A percentile compares a stretch with the other conserved stretches of the same genome.
These are phyloP conservation scores for Amanita muscaria DNA, from an alignment of 768 basidiomycete genomes.

Conservation along the genomic window DNA sequence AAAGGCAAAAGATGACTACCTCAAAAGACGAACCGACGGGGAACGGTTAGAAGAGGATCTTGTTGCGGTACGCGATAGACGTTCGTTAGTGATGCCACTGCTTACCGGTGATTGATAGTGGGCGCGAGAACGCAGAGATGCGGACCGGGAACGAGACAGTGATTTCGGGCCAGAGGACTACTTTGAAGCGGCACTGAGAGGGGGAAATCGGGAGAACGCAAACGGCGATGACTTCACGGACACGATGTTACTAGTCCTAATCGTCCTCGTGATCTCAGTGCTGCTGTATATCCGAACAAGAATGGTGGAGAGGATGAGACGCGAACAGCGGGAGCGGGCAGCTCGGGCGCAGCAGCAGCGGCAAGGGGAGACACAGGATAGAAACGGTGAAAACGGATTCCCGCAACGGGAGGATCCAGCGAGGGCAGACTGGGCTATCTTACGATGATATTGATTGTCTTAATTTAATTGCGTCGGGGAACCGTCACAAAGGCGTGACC, in stretches of 20 bases:
- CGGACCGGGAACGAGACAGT: conserved; percentile 62
- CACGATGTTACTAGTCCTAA: conserved; percentile 66
- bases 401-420: conserved; percentile 58
- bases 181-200: conserved; percentile 58
- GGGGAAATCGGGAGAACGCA: conserved; percentile 52
- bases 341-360: conserved; percentile 31
- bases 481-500: conserved; percentile 4
- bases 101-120: conserved; percentile 35
- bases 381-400: conserved; percentile 36
- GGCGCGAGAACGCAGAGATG: conserved; percentile 66
- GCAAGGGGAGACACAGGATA: conserved; percentile 11
- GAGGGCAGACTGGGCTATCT: conserved; percentile 56
- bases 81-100: background rate
- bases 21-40: conserved; percentile 35
- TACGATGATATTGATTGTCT: conserved; percentile 29
- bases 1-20: conserved; percentile 74
- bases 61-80: conserved; percentile 43
- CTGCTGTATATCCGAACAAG: conserved; percentile 75
- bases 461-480: background rate
- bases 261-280: conserved; percentile 66
- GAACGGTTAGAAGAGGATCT: conserved; percentile 52
- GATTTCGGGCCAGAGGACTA: conserved; percentile 82
- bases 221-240: conserved; percentile 66
- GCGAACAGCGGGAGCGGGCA: conserved; percentile 49
- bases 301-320: conserved; percentile 62